Conservation (phyloP, 2,329 filamentous ascomycete species). For the Ceratocystis variospora region DNA sequence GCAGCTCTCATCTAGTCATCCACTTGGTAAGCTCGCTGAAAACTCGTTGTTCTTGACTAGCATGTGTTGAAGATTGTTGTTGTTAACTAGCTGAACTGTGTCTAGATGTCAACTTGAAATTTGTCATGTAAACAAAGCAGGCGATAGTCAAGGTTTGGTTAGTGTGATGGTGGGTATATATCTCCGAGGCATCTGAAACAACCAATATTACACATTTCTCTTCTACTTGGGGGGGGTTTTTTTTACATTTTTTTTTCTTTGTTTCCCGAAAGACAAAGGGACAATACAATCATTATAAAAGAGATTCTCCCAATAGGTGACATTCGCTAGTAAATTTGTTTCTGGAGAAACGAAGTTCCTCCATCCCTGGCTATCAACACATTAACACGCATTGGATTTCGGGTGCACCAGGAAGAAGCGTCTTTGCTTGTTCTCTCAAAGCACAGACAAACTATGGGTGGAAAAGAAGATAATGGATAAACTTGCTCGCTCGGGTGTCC, state of each 20-base stretch:
- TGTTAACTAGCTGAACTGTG: background rate
- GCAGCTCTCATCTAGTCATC: conserved; percentile 90
- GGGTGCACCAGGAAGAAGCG: conserved; percentile 1
- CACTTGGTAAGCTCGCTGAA: conserved; percentile 54
- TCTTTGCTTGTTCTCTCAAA: background rate
- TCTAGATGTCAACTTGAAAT: conserved; percentile 18
- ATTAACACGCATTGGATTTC: background rate
- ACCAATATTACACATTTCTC: background rate
- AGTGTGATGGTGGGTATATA: too few species aligned
- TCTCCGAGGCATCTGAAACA: background rate
- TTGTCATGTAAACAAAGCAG: conserved; percentile 18
- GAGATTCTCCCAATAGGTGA: too few species aligned
- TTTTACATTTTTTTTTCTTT: background rate
- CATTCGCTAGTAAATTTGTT: background rate
- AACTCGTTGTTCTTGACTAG: background rate
- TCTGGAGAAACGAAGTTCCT: background rate
- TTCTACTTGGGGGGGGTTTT: too few species aligned
- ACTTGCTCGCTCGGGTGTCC: background rate
- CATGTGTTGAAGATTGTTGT: too few species aligned
- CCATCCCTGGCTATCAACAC: background rate
- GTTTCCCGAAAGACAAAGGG: background rate
- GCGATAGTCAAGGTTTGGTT: too few species aligned
- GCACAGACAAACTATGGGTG: background rate
- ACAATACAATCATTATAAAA: background rate
- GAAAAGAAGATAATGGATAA: background rate